These are phyloP conservation scores for Yarrowia deformans DNA, from an alignment of 805 yeast species.

Conservation along the genomic window DNA sequence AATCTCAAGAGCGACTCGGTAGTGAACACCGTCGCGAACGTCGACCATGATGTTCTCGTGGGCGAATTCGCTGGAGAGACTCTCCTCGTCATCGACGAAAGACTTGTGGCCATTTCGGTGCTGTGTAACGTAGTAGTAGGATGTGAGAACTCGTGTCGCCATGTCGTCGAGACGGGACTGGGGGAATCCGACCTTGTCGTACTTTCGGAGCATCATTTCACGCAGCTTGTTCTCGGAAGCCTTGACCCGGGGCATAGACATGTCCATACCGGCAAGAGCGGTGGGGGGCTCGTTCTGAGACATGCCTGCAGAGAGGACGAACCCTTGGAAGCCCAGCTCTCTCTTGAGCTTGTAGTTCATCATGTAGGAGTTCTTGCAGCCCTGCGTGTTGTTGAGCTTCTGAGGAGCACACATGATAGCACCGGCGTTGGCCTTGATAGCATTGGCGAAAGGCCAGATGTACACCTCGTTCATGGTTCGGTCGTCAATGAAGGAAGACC, in stretches of 20 bases:
- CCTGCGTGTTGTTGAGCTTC: conserved; percentile 62
- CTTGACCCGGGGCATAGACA: conserved; percentile 57
- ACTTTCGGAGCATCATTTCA: conserved; percentile 28
- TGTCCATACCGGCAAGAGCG: conserved; percentile 66
- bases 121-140: conserved; percentile 56
- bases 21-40: conserved; percentile 16
- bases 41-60: background rate
- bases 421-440: conserved; percentile 65
- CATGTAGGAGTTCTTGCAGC: conserved; percentile 66
- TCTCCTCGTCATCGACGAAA: background rate
- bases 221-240: conserved; percentile 26
- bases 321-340: conserved; percentile 71
- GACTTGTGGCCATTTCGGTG: conserved; percentile 48
- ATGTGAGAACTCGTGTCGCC: conserved; percentile 61
- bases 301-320: conserved; percentile 70
- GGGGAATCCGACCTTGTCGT: conserved; percentile 47
- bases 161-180: conserved; percentile 62
- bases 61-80: background rate
- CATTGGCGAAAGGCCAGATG: conserved; percentile 73
- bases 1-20: conserved; percentile 58
- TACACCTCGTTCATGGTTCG: conserved; percentile 67
- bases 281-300: conserved; percentile 68
- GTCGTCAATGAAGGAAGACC: conserved; percentile 65
- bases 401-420: conserved; percentile 70
- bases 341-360: conserved; percentile 64